These are phyloP conservation scores for Metschnikowia orientalis DNA, from an alignment of 805 yeast genomes.

Conservation along the genomic window DNA sequence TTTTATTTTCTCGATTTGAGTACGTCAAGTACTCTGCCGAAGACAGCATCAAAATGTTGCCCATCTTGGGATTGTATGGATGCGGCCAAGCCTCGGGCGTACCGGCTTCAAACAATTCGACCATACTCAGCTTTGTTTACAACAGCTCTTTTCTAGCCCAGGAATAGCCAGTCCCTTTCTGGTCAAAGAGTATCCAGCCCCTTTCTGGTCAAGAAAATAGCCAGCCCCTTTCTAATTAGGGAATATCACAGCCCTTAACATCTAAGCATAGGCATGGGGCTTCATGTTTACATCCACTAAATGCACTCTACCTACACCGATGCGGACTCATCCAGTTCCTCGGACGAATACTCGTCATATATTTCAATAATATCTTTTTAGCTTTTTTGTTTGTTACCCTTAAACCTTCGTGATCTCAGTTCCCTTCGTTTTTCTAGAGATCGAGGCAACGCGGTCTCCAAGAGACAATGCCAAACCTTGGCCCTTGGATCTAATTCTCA, in stretches of 20 bases:
- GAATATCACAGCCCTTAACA: too few relatives aligned
- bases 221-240: too few relatives aligned
- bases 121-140: conserved; percentile 8
- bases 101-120: conserved; percentile 4
- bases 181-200: too few relatives aligned
- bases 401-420: conserved; percentile 15
- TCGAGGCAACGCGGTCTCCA: conserved; percentile 89
- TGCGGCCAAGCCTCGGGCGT: conserved; percentile 3
- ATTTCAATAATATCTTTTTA: too few relatives aligned
- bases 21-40: conserved; percentile 9
- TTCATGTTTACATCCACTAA: too few relatives aligned
- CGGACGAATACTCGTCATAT: background rate
- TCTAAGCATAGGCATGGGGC: too few relatives aligned
- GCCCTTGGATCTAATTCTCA: conserved; percentile 93
- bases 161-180: background rate
- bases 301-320: too few relatives aligned
- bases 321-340: background rate
- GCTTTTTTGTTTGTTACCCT: too few relatives aligned
- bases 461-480: conserved; percentile 94
- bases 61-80: conserved; percentile 12
- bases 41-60: conserved; percentile 10
- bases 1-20: conserved; percentile 3
- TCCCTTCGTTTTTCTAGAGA: conserved; percentile 49
- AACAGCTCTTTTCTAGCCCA: conserved; percentile 1
- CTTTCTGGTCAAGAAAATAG: too few relatives aligned